Percentiles rank a stretch among this genome's conserved stretches.
These are phyloP conservation scores for Russula virescens DNA, from an alignment of 768 basidiomycete genomes.

Conservation along the genomic window DNA sequence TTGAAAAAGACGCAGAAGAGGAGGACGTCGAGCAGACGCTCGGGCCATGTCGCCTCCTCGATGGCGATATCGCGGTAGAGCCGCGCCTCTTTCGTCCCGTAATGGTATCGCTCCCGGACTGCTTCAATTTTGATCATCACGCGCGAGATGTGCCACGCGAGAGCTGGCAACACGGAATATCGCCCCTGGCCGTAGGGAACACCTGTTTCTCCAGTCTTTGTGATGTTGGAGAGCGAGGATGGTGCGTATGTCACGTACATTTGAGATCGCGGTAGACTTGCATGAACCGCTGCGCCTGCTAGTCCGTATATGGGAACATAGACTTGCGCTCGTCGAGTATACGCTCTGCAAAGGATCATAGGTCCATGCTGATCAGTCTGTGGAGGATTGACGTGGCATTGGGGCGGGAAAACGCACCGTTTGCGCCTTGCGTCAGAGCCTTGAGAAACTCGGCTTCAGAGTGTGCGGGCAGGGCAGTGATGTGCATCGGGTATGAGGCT, in stretches of 20 bases:
- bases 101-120: constrained; percentile 6
- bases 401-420: background rate
- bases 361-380: too few relatives aligned
- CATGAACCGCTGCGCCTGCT: constrained; percentile 15
- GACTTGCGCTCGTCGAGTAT: constrained; percentile 15
- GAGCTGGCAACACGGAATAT: background rate
- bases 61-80: constrained; percentile 14
- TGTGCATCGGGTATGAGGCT: constrained; percentile 8
- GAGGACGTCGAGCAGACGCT: background rate
- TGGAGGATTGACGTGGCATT: too few relatives aligned
- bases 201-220: too few relatives aligned
- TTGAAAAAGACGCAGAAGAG: constrained; percentile 10
- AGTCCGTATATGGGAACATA: constrained; percentile 11
- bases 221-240: too few relatives aligned
- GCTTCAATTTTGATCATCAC: constrained; percentile 12
- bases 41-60: constrained; percentile 1
- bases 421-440: constrained; percentile 9
- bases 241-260: too few relatives aligned
- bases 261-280: constrained; percentile 14
- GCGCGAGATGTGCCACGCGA: constrained; percentile 17
- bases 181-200: background rate
- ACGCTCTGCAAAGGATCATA: background rate
- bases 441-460: constrained; percentile 10
- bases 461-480: background rate
- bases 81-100: constrained; percentile 10